Evolutionary conservation across 2,329 filamentous ascomycete species (phyloP), one percentile per base, ranked within the genome.

Genomic region (Magnaporthiopsis poae): DNA sequence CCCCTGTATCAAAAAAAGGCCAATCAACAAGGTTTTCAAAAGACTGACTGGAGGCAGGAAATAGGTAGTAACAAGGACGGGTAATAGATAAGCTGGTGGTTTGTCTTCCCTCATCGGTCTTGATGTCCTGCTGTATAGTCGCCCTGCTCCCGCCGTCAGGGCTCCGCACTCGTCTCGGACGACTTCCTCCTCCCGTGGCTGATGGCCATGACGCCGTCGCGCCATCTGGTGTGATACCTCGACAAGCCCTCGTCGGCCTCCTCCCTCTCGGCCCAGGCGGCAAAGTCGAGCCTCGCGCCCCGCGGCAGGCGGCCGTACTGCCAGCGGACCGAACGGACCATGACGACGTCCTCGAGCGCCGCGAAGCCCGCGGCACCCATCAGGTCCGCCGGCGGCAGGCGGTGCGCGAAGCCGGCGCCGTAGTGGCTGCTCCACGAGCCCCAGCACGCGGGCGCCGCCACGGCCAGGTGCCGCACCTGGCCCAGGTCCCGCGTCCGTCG

Each of bases 351-450:
- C 63, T 67, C 63, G 36, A 65, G 62, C 27, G 64, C 52, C 12
- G 31, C n/a, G 64, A 65, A 65, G 5, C 27, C 61, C 18, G 56
- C 12, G 46, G 13, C n/a, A 15, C 39, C 46, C 61, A 65, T 61
- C 27, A 64, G 66, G 12, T 61, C 35, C 35, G 15, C 21, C 27
- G 65, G 68, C 18, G 66, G 69, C 29, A 63, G 65, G 18, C 56
- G 66, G 1, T 31, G 66, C 3, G 62, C 68, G 25, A 62, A 59
- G 18, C 60, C 65, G 25, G 39, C 60, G 25, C 69, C 64, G 62
- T 69, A 36, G 35, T 68, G 66, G 63, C 52, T 60, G 52, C 52
- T 31, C 52, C 63, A 65, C 29, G 52, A 52, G 39, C 46, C 65
- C 65, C 65, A 66, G 65, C 35, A 66, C 15, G 60, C 60, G 2